Conservation (phyloP, 768 basidiomycete species). For the Crepidotus variabilis region DNA sequence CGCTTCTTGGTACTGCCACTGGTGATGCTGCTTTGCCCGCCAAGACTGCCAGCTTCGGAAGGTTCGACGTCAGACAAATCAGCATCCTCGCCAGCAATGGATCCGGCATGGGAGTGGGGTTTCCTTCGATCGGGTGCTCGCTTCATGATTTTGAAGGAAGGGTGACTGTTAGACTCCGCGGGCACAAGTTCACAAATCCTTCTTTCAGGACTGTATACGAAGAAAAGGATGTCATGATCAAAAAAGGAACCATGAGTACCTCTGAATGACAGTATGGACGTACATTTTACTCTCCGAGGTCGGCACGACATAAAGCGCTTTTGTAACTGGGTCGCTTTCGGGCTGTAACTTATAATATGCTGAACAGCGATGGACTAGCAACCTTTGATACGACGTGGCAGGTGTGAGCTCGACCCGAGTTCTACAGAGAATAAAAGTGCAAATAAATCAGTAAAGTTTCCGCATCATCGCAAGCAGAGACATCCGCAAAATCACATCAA, state of each 20-base stretch:
- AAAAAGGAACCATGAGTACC: neutral
- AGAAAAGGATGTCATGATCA: neutral
- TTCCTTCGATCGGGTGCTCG: conserved; percentile 52
- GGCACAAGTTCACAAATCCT: conserved; percentile 78
- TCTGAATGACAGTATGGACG: conserved; percentile 24
- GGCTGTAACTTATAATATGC: conserved; percentile 74
- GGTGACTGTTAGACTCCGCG: conserved; percentile 60
- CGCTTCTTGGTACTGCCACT: conserved; percentile 53
- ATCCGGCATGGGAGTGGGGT: conserved; percentile 68
- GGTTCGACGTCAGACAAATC: conserved; percentile 78
- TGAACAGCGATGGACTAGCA: conserved; percentile 84
- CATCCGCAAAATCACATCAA: neutral
- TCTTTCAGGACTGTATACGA: conserved; percentile 54
- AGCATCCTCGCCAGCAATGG: conserved; percentile 69
- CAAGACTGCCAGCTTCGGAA: conserved; percentile 75
- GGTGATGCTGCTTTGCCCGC: conserved; percentile 62
- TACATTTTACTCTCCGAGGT: conserved; percentile 75
- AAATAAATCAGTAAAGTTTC: conserved; percentile 12
- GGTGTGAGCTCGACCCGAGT: conserved; percentile 63
- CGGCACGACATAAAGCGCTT: conserved; percentile 54
- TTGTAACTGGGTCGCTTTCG: conserved; percentile 62
- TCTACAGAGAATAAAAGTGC: conserved; percentile 30
- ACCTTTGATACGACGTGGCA: conserved; percentile 76
- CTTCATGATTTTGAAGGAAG: conserved; percentile 89
- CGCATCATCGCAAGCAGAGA: neutral